phyloP scores from a whole-genome alignment of 768 basidiomycete genomes.

The Tephrocybe sp. region DNA sequence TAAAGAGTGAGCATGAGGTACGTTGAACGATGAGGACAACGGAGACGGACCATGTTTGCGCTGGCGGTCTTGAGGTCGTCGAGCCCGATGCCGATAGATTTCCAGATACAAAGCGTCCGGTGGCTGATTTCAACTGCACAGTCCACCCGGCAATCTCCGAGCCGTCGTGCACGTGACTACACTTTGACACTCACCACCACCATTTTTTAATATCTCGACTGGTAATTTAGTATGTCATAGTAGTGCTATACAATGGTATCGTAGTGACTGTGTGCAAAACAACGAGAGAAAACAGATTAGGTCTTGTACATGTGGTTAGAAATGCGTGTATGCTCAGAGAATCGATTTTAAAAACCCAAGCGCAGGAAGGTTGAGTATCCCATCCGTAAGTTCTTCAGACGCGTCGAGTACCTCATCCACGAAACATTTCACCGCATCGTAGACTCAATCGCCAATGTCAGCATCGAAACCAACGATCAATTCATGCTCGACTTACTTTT shows the following conservation, averaged over 20 bases:
- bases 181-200: background rate
- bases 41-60: constrained; percentile 18
- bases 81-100: constrained; percentile 32
- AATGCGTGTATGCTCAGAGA: constrained; percentile 27
- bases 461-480: background rate
- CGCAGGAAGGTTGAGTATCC: constrained; percentile 36
- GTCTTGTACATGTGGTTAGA: constrained; percentile 20
- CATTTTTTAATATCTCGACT: constrained; percentile 5
- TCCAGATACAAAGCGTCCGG: constrained; percentile 17
- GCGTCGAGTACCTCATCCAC: constrained; percentile 48
- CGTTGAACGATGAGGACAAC: background rate
- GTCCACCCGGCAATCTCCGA: constrained; percentile 42
- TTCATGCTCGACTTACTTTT: constrained; percentile 42
- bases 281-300: constrained; percentile 20
- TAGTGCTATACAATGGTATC: constrained; percentile 1
- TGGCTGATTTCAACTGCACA: constrained; percentile 41
- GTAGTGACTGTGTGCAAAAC: constrained; percentile 20
- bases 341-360: constrained; percentile 27
- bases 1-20: constrained; percentile 14
- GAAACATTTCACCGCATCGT: constrained; percentile 60
- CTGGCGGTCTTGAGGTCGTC: constrained; percentile 36
- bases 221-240: constrained; percentile 6
- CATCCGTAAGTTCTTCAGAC: constrained; percentile 48
- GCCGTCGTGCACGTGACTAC: constrained; percentile 7
- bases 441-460: constrained; percentile 32